Evolutionary conservation across 345 rosid species (phyloP), one percentile per base, ranked within the genome.

Genomic region (Laguncularia racemosa): DNA sequence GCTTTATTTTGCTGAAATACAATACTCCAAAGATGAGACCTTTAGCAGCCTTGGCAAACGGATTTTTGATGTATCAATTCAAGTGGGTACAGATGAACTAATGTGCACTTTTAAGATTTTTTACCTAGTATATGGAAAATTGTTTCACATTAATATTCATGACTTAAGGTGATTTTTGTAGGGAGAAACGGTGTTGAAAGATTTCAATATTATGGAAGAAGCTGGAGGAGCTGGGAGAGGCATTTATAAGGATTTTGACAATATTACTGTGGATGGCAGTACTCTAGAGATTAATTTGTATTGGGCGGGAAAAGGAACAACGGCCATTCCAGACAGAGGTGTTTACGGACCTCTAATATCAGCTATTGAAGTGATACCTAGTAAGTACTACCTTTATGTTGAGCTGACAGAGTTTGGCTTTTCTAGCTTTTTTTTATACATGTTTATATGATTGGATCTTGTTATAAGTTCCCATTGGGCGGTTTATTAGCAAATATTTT

Each of bases 1-100:
- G 48, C 96, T 93, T 44, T 88, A 89, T 67, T 93, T 93, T 65
- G 90, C 99, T 16, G 99, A 93, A 73, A 87, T 93, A 38, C 84
- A 80, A 85, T 89, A 59, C 61, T 57, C 91, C 2, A 16, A 77
- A 56, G 79, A 79, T 40, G 52, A 67, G 67, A 67, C 71, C 11
- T 93, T 48, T 63, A 67, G 51, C 53, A 93, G 99, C 76, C 64
- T 79, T 8, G 96, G 99, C 14, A 71, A 58, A 48, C 83, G 99
- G 49, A 44, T 76, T 26, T 93, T 93, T 50, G 96, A 93, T 59
- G 80, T 87, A 13, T 74, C 87, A 9, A 77, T 93, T 53, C 97
- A 93, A 67, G 98, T 89, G 64, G 73, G 85, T 52, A 49, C 4
- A 17, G 46, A 55, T 5, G n/a, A 44, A 14, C 46, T 55, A 45